Base-by-base conservation (phyloP, 306 rosid genomes). In the Trichosanthes truncata region DNA sequence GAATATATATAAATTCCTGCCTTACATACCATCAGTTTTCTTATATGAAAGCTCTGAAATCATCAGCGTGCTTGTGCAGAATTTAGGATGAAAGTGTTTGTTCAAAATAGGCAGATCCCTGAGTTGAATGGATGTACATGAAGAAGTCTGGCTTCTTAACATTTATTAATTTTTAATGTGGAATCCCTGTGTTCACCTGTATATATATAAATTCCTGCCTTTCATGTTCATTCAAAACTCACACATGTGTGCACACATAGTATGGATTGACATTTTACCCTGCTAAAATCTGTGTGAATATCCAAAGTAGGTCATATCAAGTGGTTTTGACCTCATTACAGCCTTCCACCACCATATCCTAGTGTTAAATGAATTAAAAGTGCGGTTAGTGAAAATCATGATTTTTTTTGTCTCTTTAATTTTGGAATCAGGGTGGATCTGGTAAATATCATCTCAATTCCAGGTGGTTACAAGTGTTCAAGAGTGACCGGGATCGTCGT, bases 391-490 rank as follows among this genome's bases (percentile, higher is more conserved):
- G 13, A 13, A 46, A 46, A 10, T 76, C 53, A 78, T 79, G 33
- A 18, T 15, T 49, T 41, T 62, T n/a, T 78, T 46, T n/a, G n/a
- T n/a, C 11, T 62, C n/a, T 84, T 80, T 48, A 77, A 72, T 73
- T 82, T 61, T 78, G 81, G 78, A 33, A 71, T 51, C 89, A 95
- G 99, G 98, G 97, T 79, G 99, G 97, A 81, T 90, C 99, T 68
- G 79, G 93, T 21, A 95, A 91, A 81, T 95, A 92, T 87, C 97
- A 95, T 90, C 83, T 95, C 67, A 84, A 82, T 77, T 95, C 96
- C 26, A 91, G 93, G 87, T 95, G 99, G 99, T 85, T 93, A 83
- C 94, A 95, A 84, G 91, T 89, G 67, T 91, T 95, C 81, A 91
- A 86, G 83, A 93, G 97, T 20, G 98, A 93, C 7, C 89, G 97